Base-by-base conservation (phyloP, 164 flowering plant species). In the Piper longum region DNA sequence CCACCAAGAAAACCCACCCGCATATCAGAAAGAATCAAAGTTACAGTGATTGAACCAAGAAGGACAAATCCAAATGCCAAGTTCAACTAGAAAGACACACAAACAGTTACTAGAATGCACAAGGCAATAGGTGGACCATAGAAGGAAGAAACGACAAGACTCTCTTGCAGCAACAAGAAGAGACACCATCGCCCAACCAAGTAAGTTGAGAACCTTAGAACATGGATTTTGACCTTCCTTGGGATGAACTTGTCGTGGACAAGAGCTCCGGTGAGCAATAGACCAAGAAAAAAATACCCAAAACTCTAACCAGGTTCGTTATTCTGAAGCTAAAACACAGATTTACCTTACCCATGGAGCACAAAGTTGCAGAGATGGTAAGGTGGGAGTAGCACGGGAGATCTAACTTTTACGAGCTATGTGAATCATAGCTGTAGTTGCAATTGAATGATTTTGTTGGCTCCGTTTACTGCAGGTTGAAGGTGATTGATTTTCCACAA, bases 11-110 rank as follows among this genome's bases (percentile, higher is more conserved):
- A 71, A 64, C 73, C 45, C 63, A 73, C 64, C 61, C 83, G 84
- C 88, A 86, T 86, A 66, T 69, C 60, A 19, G 70, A 44, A 61
- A 52, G n/a, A n/a, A n/a, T n/a, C n/a, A n/a, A n/a, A n/a, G n/a
- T n/a, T n/a, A n/a, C n/a, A n/a, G n/a, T n/a, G n/a, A n/a, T n/a
- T n/a, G n/a, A n/a, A n/a, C n/a, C n/a, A n/a, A n/a, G n/a, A n/a
- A n/a, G n/a, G n/a, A n/a, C n/a, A n/a, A n/a, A n/a, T n/a, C n/a
- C n/a, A n/a, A n/a, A n/a, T n/a, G n/a, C n/a, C n/a, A n/a, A n/a
- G n/a, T n/a, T n/a, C n/a, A n/a, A n/a, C n/a, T n/a, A n/a, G n/a
- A n/a, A n/a, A n/a, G n/a, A n/a, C n/a, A n/a, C n/a, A n/a, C n/a
- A n/a, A n/a, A n/a, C n/a, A n/a, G n/a, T n/a, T n/a, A n/a, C n/a